Conservation (phyloP, 2,329 filamentous ascomycete species). For the Cercospora zeae-maydis region DNA sequence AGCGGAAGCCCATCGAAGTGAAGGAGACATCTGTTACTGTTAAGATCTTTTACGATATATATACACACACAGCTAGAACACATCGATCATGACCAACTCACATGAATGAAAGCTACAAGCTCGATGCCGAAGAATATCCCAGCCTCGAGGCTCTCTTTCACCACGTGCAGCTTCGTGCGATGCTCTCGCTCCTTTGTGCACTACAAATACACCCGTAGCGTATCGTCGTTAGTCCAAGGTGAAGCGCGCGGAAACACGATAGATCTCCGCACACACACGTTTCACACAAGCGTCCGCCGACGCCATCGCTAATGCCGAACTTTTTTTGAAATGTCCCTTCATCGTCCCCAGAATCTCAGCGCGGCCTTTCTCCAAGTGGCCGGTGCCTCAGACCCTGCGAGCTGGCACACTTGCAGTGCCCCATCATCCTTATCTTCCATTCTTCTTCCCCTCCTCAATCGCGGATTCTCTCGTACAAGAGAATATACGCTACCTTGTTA, state of each 20-base stretch:
- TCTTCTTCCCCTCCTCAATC: conserved; percentile 3
- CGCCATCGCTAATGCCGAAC: conserved; percentile 12
- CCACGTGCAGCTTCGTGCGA: neutral
- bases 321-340: conserved; percentile 1
- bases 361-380: neutral
- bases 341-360: neutral
- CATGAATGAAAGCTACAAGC: neutral
- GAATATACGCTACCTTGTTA: conserved; percentile 93
- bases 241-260: neutral
- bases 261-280: neutral
- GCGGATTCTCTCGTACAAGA: conserved; percentile 71
- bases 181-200: conserved; percentile 3
- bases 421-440: neutral
- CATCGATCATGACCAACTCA: neutral
- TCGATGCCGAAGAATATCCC: neutral
- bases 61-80: neutral
- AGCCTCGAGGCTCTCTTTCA: neutral
- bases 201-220: conserved; percentile 19
- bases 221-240: conserved; percentile 14
- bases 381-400: neutral
- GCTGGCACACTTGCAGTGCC: neutral
- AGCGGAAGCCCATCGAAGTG: neutral
- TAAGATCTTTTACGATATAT: neutral
- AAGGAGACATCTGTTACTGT: neutral
- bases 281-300: conserved; percentile 8